Base-by-base conservation (phyloP, 441 rosid species). In the Rhodomyrtus psidioides region DNA sequence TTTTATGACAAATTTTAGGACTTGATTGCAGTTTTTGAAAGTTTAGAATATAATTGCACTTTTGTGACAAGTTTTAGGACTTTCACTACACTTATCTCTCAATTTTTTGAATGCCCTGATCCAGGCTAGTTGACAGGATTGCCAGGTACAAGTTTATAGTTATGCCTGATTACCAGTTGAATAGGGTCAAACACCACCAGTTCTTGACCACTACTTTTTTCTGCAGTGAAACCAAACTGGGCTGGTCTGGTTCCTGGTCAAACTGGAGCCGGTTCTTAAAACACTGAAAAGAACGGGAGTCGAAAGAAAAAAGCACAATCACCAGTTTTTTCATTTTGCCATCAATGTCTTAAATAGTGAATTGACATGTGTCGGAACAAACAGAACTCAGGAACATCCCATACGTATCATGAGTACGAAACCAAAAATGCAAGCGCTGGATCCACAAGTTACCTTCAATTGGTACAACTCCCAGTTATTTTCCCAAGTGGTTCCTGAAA, bases 401-500 rank as follows among this genome's bases (percentile, higher is more conserved):
- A 51, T 12, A 51, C 15, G 5, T 46, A 84, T n/a, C 10, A 24
- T 6, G 8, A 15, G 5, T 7, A 51, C 30, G 15, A 24, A 21
- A 44, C 5, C 5, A n/a, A 17, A 55, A 55, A 83, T 59, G 70
- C 81, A 27, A 84, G 81, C 27, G n/a, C 55, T 6, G 2, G 49
- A 84, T 83, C 55, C 65, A 75, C 16, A 51, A 56, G 59, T 9
- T 56, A 56, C 59, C 27, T 56, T 24, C n/a, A 56, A 56, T 56
- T 56, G 27, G 59, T 24, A 60, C 42, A 94, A 85, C 88, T 90
- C 91, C 97, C 97, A 95, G 16, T 81, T 86, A 85, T 91, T 86
- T n/a, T 85, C 88, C 85, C 62, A 70, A 84, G 89, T 79, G 55
- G 93, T 91, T 87, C 92, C 91, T 62, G 96, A 87, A 88, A 95